phyloP scores from a whole-genome alignment of 2,329 filamentous ascomycete species.

The Fusarium subtropicale region DNA sequence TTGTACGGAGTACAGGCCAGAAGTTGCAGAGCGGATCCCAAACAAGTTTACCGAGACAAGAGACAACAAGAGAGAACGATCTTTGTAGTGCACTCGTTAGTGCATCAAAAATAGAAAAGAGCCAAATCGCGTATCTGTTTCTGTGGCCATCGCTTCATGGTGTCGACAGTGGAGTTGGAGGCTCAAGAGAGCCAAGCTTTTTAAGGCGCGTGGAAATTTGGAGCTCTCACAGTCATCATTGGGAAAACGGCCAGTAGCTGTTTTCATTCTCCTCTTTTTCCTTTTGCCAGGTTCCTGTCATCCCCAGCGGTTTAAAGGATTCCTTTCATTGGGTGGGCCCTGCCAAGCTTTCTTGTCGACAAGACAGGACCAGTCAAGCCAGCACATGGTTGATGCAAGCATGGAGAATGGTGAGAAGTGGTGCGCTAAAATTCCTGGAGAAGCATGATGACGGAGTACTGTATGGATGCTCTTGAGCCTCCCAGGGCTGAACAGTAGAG shows the following conservation, averaged over 20 bases:
- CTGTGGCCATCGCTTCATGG: neutral
- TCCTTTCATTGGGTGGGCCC: slow-evolving; percentile 18
- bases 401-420: slow-evolving; percentile 32
- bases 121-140: neutral
- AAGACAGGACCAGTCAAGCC: slow-evolving; percentile 37
- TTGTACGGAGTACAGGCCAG: neutral
- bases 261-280: neutral
- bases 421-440: slow-evolving; percentile 17
- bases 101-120: slow-evolving; percentile 2
- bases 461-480: slow-evolving; percentile 1
- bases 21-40: neutral
- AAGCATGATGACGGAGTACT: slow-evolving; percentile 34
- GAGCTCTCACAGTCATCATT: neutral
- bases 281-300: slow-evolving; percentile 31
- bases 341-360: slow-evolving; percentile 37
- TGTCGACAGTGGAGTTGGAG: slow-evolving; percentile 3
- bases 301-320: slow-evolving; percentile 21
- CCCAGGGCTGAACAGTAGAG: slow-evolving; percentile 3
- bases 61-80: neutral
- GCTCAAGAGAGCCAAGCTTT: slow-evolving; percentile 16
- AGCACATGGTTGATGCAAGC: slow-evolving; percentile 41
- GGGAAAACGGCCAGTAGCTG: neutral
- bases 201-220: slow-evolving; percentile 10
- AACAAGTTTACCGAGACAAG: neutral
- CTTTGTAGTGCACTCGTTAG: neutral